These are phyloP conservation scores for Annulohypoxylon nitens DNA, from an alignment of 495 filamentous ascomycete species.

Conservation along the genomic window DNA sequence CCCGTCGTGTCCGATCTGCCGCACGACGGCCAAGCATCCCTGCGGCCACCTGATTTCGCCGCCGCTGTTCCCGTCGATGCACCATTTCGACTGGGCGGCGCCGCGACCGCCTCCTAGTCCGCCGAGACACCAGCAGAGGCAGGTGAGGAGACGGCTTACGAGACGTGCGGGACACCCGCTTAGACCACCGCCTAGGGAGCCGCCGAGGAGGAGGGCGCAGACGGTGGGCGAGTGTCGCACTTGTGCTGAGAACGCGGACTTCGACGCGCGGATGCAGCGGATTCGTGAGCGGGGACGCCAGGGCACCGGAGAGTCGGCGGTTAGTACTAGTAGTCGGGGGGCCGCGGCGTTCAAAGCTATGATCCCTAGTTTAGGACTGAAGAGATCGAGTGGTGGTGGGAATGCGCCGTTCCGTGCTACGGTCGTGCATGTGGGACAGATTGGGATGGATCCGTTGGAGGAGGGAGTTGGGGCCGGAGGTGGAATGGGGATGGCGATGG, in stretches of 20 bases:
- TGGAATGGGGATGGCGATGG: too few species aligned
- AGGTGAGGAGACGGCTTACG: constrained; percentile 48
- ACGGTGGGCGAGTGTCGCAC: constrained; percentile 45
- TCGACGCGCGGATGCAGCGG: constrained; percentile 34
- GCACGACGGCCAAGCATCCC: constrained; percentile 52
- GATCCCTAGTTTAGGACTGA: constrained; percentile 33
- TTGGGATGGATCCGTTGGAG: constrained; percentile 24
- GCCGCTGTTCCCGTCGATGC: constrained; percentile 27
- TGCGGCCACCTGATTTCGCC: constrained; percentile 57
- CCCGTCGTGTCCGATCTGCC: constrained; percentile 59
- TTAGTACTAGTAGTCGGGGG: constrained; percentile 11
- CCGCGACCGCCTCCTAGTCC: constrained; percentile 41
- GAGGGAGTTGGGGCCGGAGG: background rate
- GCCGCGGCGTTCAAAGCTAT: constrained; percentile 37
- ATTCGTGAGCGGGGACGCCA: constrained; percentile 29
- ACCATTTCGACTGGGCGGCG: constrained; percentile 33
- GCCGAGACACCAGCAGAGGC: constrained; percentile 41
- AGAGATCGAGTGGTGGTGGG: constrained; percentile 10
- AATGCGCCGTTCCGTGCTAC: constrained; percentile 30
- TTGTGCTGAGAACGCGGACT: constrained; percentile 42
- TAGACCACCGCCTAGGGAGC: constrained; percentile 41
- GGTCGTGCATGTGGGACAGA: constrained; percentile 27
- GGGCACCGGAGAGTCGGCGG: constrained; percentile 27
- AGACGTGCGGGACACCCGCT: constrained; percentile 34
- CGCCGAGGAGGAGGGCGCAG: constrained; percentile 42